These are phyloP conservation scores for Populus hybrid DNA, from an alignment of 441 rosid genomes.

Conservation along the genomic window DNA sequence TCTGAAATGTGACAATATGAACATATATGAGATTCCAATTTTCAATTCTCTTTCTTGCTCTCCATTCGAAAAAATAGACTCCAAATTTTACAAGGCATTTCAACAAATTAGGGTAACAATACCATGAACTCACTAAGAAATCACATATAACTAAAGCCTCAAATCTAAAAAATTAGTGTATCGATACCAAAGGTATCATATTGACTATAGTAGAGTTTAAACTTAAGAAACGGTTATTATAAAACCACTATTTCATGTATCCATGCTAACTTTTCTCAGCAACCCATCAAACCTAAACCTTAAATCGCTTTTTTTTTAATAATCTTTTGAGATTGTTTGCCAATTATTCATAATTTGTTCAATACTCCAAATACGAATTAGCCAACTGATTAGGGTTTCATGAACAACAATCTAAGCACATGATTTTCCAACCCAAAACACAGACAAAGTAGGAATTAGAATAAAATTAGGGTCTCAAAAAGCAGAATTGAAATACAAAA, in stretches of 20 bases:
- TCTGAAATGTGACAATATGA: slow-evolving; percentile 43
- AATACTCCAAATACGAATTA: neutral
- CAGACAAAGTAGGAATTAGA: neutral
- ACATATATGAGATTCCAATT: slow-evolving; percentile 4
- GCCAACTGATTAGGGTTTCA: neutral
- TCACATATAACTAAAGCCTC: neutral
- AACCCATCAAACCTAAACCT: neutral
- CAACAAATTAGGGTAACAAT: neutral
- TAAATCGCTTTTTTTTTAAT: neutral
- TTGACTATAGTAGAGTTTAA: neutral
- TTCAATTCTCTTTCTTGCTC: neutral
- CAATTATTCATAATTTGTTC: neutral
- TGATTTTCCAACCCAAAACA: neutral
- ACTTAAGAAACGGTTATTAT: neutral
- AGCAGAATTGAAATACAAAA: neutral
- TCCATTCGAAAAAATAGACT: neutral
- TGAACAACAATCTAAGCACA: neutral
- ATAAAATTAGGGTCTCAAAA: slow-evolving; percentile 3
- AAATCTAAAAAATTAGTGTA: neutral
- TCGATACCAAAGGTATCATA: neutral
- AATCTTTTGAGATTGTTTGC: too few relatives aligned
- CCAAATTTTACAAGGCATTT: neutral
- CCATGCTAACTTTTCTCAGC: neutral
- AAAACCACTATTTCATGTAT: neutral
- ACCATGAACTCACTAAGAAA: neutral